These are phyloP conservation scores for Trichosporon sp. DNA, from an alignment of 1,284 basidiomycete genomes.

Conservation along the genomic window DNA sequence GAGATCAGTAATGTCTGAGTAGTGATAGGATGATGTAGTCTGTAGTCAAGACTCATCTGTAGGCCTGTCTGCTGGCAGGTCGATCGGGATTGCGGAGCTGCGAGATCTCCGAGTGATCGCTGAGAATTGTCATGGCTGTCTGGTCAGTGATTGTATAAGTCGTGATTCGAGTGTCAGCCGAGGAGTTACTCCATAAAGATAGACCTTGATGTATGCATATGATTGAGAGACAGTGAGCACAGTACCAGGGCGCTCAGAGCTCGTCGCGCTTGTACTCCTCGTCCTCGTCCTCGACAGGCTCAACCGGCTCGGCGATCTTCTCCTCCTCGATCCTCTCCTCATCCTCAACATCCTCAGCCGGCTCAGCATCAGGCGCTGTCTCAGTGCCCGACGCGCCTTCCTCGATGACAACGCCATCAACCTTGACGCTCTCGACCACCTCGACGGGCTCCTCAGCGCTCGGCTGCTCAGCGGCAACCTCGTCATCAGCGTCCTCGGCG, in stretches of 20 bases:
- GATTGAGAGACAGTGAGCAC: background rate
- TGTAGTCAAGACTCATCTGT: too few relatives aligned
- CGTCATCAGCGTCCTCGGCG: constrained; percentile 3
- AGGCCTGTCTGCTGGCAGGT: too few relatives aligned
- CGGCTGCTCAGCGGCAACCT: background rate
- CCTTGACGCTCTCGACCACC: background rate
- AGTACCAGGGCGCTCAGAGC: constrained; percentile 5
- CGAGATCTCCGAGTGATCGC: too few relatives aligned
- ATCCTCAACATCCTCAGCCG: constrained; percentile 10
- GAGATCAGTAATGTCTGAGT: too few relatives aligned
- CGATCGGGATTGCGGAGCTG: too few relatives aligned
- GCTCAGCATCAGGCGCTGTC: constrained; percentile 10
- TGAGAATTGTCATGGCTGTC: too few relatives aligned
- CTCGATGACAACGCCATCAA: background rate
- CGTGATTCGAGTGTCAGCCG: too few relatives aligned
- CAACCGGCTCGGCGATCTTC: background rate
- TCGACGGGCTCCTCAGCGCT: constrained; percentile 10
- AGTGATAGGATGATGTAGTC: too few relatives aligned
- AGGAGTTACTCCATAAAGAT: too few relatives aligned
- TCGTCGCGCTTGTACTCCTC: constrained; percentile 10
- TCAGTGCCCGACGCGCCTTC: background rate
- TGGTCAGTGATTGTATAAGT: too few relatives aligned
- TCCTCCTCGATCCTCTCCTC: constrained; percentile 3
- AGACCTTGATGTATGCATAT: background rate
- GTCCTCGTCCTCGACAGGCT: constrained; percentile 9